Base-by-base conservation (phyloP, 1,284 basidiomycete genomes). In the Trichosporon inkin region DNA sequence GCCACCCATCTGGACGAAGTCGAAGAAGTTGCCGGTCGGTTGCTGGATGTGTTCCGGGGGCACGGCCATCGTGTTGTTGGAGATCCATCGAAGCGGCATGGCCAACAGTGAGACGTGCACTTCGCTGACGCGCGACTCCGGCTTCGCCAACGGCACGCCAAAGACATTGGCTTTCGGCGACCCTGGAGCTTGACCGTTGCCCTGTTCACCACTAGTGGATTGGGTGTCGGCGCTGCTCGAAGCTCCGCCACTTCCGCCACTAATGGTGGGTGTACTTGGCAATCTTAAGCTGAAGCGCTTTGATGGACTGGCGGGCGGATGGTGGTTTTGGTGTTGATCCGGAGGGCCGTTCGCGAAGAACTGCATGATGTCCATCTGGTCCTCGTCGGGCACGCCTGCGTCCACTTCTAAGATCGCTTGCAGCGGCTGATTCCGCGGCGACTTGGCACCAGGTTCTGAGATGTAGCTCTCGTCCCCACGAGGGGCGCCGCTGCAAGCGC, bases 1-100 rank as follows among this genome's bases (percentile, higher is more conserved):
- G 17, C 72, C 69, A 24, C 68, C 64, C 69, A 76, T 72, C 52
- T 74, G 69, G 53, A 77, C 74, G 54, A 76, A 75, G 61, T 77
- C 75, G 66, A 75, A 74, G 60, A 77, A 77, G 22, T 53, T 69
- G 24, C 68, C 66, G 0, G 72, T 70, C 3, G 74, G 71, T 51
- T 67, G 68, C 59, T 75, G 72, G 3, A 44, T 35, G 32, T 58
- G 57, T 24, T 64, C 60, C 19, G 39, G 17, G 0, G 58, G 62
- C 1, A 28, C 11, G 10, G 1, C 11, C 17, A 24, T 24, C 10
- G 56, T 56, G 8, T 63, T 59, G 53, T 60, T 54, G 0, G 62
- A 60, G 34, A 60, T 44, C 62, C 62, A 63, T 1, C 62, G 53
- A 2, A 58, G 39, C 5, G 62, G 62, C 39, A 57, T 54, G 7